Percentiles rank a stretch among this genome's conserved stretches.
Conservation (phyloP, 495 filamentous ascomycete genomes). For the Podospora fimiseda region DNA sequence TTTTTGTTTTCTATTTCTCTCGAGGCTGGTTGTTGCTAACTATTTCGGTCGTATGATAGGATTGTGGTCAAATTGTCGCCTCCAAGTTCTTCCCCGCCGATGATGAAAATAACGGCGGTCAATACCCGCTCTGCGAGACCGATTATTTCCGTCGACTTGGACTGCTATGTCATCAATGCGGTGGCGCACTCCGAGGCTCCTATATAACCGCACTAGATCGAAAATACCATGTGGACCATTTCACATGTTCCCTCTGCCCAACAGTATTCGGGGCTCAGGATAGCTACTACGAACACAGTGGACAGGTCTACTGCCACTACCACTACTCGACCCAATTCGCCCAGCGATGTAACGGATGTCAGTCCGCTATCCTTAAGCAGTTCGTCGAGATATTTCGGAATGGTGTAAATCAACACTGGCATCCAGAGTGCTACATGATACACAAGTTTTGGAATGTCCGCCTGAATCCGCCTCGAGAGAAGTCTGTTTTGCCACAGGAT, state of each 20-base stretch:
- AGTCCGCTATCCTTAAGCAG: conserved; percentile 97
- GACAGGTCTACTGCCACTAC: conserved; percentile 95
- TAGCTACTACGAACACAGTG: conserved; percentile 97
- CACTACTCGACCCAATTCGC: conserved; percentile 98
- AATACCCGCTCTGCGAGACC: conserved; percentile 95
- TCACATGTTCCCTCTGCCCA: conserved; percentile 95
- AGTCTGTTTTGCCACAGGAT: conserved; percentile 51
- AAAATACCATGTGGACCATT: conserved; percentile 99
- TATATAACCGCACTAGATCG: conserved; percentile 97
- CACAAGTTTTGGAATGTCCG: conserved; percentile 99
- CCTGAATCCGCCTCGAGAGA: conserved; percentile 47
- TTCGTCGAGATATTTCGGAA: conserved; percentile 99
- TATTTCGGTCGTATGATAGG: conserved; percentile 46
- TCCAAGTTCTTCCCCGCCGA: conserved; percentile 98
- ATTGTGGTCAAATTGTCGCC: conserved; percentile 92
- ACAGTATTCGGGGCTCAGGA: conserved; percentile 97
- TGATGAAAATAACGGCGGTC: conserved; percentile 72
- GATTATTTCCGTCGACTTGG: conserved; percentile 95
- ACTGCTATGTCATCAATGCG: conserved; percentile 85
- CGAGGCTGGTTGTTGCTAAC: conserved; percentile 9
- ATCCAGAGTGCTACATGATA: conserved; percentile 99
- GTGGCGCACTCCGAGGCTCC: conserved; percentile 87
- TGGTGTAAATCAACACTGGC: conserved; percentile 98
- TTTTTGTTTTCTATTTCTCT: not conserved
- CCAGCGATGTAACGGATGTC: conserved; percentile 91